Evolutionary conservation across 1,284 basidiomycete species (phyloP), one percentile per base, ranked within the genome.

Genomic region (Taiwanofungus camphoratus): DNA sequence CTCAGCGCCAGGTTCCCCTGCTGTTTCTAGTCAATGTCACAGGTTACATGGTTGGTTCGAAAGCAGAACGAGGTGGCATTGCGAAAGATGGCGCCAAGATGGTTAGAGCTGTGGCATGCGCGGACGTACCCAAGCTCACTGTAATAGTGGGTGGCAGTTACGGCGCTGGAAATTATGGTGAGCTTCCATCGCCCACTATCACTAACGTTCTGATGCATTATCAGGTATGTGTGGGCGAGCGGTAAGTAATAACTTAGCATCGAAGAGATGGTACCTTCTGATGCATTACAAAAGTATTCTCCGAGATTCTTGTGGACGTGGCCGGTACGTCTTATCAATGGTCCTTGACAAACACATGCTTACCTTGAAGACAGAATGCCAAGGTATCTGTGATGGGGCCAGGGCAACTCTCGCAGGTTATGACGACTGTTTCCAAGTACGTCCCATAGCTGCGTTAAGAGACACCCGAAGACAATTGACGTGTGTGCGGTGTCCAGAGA

Each of bases 71-170:
- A 50, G 88, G 89, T n/a, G 93, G 93, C 2, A 97, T 97, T 53
- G 93, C 93, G 12, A 96, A 96, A 67, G 92, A 97, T 60, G 93
- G 93, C 22, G 93, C 93, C 13, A 97, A 97, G 75, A 95, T 97
- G 91, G 93, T 97, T 46, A 81, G 93, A 43, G 93, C 93, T 1
- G 94, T 97, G 8, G 93, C 94, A 1, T 92, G 90, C 60, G 88
- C 92, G 35, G 84, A 94, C 53, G 92, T 96, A 11, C 92, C 94
- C 20, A 97, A 97, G 66, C 74, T 95, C 49, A 96, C 93, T 0
- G 87, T 97, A 31, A 74, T 96, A 39, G 86, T 96, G n/a, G 94
- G 94, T 29, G 93, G 93, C 39, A 92, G 87, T 59, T 96, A 92
- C 61, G 92, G 92, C 37, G 93, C 93, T 12, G 93, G 93, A 8